These are phyloP conservation scores for Pestalotiopsis sp. DNA, from an alignment of 2,329 filamentous ascomycete species.

Conservation along the genomic window DNA sequence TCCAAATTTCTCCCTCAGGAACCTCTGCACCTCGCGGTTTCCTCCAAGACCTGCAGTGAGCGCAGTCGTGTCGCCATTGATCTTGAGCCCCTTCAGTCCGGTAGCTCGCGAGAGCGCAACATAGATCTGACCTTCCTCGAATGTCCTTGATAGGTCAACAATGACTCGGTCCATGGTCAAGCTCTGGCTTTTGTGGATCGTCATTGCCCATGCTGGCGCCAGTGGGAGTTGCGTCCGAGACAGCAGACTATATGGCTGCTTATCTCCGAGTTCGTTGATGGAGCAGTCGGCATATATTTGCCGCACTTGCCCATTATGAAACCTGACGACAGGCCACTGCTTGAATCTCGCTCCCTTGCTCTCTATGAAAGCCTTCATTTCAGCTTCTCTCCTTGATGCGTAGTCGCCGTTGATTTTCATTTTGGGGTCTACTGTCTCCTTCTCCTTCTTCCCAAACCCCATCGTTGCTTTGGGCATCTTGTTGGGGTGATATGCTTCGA, in stretches of 20 bases:
- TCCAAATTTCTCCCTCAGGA: conserved; percentile 37
- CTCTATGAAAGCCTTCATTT: conserved; percentile 42
- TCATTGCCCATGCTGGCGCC: conserved; percentile 63
- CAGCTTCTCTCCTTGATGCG: conserved; percentile 35
- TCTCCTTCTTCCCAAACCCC: conserved; percentile 15
- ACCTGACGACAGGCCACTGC: conserved; percentile 54
- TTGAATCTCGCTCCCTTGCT: conserved; percentile 28
- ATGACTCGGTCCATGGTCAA: conserved; percentile 62
- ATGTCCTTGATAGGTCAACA: conserved; percentile 54
- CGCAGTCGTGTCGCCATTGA: conserved; percentile 30
- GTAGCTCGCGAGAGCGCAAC: conserved; percentile 63
- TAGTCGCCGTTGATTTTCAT: conserved; percentile 37
- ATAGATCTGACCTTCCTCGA: conserved; percentile 63
- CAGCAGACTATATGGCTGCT: conserved; percentile 48
- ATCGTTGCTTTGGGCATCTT: conserved; percentile 29
- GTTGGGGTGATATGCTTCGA: conserved; percentile 35
- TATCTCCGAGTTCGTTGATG: conserved; percentile 47
- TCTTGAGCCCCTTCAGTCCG: conserved; percentile 49
- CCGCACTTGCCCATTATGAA: conserved; percentile 46
- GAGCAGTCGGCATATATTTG: conserved; percentile 56
- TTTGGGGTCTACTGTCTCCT: neutral
- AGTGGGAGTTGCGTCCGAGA: conserved; percentile 65
- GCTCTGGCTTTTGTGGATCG: conserved; percentile 65
- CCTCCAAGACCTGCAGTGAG: conserved; percentile 32
- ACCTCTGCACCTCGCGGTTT: conserved; percentile 35